Conservation (phyloP, 495 filamentous ascomycete genomes). For the Daldinia loculata region DNA sequence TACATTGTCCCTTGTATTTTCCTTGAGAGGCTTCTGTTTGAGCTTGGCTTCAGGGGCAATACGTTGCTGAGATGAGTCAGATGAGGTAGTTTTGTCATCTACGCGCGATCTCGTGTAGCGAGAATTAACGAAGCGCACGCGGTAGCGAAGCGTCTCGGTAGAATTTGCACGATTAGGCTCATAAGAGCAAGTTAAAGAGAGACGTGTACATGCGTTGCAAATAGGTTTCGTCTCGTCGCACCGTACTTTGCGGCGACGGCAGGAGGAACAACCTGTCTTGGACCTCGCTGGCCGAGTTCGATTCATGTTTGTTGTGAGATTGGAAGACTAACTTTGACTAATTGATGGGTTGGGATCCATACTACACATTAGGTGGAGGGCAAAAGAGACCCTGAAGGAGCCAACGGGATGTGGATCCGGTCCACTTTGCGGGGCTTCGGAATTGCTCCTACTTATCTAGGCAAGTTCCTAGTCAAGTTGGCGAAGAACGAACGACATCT, state of each 20-base stretch:
- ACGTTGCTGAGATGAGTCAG: not conserved
- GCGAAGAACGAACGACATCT: not conserved
- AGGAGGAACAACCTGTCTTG: constrained; percentile 55
- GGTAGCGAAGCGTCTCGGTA: constrained; percentile 24
- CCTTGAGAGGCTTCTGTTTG: not conserved
- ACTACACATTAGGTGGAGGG: not conserved
- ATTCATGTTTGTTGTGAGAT: constrained; percentile 25
- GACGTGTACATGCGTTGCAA: constrained; percentile 55
- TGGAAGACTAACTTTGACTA: constrained; percentile 15
- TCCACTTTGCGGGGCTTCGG: constrained; percentile 2
- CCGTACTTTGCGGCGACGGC: constrained; percentile 65
- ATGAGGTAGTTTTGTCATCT: constrained; percentile 18
- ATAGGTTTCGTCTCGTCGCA: constrained; percentile 63
- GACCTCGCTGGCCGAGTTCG: constrained; percentile 30
- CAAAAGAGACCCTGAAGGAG: not conserved
- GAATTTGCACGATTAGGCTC: constrained; percentile 22
- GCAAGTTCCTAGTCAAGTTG: not conserved
- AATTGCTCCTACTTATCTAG: not conserved
- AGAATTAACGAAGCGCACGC: constrained; percentile 32
- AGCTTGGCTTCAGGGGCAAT: not conserved
- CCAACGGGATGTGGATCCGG: constrained; percentile 7
- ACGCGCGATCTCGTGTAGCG: constrained; percentile 22
- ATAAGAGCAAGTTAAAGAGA: constrained; percentile 28
- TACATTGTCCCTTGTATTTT: constrained; percentile 11
- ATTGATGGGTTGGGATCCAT: constrained; percentile 6